These are phyloP conservation scores for Podospora sp. DNA, from an alignment of 495 filamentous ascomycete species.

Conservation along the genomic window DNA sequence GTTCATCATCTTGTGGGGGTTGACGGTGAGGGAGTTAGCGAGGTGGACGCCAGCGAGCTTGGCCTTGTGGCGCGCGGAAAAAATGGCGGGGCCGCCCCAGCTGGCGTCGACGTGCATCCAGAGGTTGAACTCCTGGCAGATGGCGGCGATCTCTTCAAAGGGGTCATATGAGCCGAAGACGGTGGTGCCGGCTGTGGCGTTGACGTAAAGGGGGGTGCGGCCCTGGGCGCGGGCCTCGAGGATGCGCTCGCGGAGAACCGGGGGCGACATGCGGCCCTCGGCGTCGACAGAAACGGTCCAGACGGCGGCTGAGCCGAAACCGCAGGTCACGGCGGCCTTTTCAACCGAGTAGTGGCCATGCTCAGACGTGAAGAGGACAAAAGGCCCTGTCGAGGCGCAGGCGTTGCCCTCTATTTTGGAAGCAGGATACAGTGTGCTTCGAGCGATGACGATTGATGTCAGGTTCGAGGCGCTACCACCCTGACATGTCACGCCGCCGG, in stretches of 20 bases:
- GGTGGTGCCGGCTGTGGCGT: constrained; percentile 92
- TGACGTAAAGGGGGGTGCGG: constrained; percentile 88
- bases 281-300: constrained; percentile 74
- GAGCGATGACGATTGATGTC: constrained; percentile 84
- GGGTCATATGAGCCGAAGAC: constrained; percentile 90
- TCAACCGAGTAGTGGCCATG: constrained; percentile 96
- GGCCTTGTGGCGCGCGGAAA: constrained; percentile 64
- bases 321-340: constrained; percentile 85
- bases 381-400: constrained; percentile 51
- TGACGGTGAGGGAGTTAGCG: constrained; percentile 80
- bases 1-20: constrained; percentile 97
- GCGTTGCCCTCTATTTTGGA: constrained; percentile 74
- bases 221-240: constrained; percentile 60
- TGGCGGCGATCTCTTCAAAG: constrained; percentile 66
- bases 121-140: constrained; percentile 71
- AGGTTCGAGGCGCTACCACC: constrained; percentile 86
- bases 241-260: constrained; percentile 64
- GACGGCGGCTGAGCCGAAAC: constrained; percentile 74
- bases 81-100: constrained; percentile 86
- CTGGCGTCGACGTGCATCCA: constrained; percentile 92
- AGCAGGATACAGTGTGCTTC: constrained; percentile 78
- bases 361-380: constrained; percentile 84
- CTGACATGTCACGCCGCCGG: constrained; percentile 85
- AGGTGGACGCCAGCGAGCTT: constrained; percentile 70
- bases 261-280: constrained; percentile 68